Percentiles rank a stretch among this genome's conserved stretches.
phyloP scores from a whole-genome alignment of 2,329 filamentous ascomycete genomes.

The Exophiala lecanii-corni region DNA sequence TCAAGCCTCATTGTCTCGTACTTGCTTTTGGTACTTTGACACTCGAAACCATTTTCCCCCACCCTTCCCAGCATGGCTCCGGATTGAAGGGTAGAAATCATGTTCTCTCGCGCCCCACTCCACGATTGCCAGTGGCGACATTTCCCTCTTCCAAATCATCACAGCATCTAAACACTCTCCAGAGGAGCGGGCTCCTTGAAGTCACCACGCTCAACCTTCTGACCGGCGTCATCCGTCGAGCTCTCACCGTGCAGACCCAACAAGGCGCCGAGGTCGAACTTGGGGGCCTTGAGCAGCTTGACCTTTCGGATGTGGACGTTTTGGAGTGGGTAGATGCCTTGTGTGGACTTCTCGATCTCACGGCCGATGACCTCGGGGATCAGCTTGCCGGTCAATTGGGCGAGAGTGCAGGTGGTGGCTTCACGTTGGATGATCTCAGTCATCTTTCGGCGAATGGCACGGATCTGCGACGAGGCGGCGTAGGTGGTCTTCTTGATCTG shows the following conservation, averaged over 20 bases:
- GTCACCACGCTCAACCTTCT: constrained; percentile 91
- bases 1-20: no score
- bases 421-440: constrained; percentile 97
- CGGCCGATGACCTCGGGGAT: constrained; percentile 99
- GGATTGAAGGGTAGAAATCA: no score
- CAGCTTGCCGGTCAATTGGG: constrained; percentile 96
- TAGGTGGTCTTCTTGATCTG: constrained; percentile 99
- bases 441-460: constrained; percentile 99
- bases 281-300: constrained; percentile 97
- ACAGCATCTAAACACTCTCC: constrained; percentile 84
- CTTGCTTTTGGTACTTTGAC: no score
- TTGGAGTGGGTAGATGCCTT: constrained; percentile 99
- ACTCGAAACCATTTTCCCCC: no score
- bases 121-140: no score
- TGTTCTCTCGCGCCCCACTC: no score
- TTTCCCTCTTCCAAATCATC: no score
- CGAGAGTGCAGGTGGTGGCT: constrained; percentile 87
- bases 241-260: constrained; percentile 98
- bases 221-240: constrained; percentile 88
- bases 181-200: constrained; percentile 96
- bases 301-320: constrained; percentile 99
- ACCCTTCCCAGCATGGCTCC: no score
- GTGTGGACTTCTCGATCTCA: constrained; percentile 98
- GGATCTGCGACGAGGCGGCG: constrained; percentile 93
- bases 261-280: constrained; percentile 97